Base-by-base conservation (phyloP, 148 eudicot genomes). In the Nyssa sinensis region DNA sequence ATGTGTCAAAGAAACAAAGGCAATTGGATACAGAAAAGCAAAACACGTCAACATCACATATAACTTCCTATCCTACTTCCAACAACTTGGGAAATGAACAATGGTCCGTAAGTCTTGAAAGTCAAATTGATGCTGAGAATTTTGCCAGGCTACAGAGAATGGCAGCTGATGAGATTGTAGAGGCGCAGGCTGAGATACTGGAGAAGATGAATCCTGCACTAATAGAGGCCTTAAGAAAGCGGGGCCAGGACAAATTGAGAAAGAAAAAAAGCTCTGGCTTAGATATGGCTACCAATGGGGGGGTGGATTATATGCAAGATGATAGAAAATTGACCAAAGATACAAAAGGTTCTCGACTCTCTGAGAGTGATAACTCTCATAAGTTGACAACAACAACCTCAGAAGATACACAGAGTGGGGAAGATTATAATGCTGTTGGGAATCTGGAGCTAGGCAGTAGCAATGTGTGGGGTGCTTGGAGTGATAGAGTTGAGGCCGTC, bases 71-170 rank as follows among this genome's bases (percentile, higher is more conserved):
- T 33, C 64, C 32, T 75, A 66, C 60, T 49, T 62, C 73, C 69
- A 61, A 14, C 47, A 62, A 53, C 67, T 23, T 66, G 37, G 65
- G 39, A 67, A 39, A 33, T 69, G 84, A 69, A 66, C 70, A 75
- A 67, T 80, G 79, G n/a, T 39, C 77, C 53, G 58, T 31, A 67
- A 82, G 86, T 81, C 81, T 95, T 66, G 89, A 84, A 81, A 78
- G 86, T 78, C 86, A 94, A 76, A 94, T 94, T 76, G 97, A 95
- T 84, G 85, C 86, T 73, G 99, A 95, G 81, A 95, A 93, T 82
- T 88, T 87, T 71, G 90, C 84, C 53, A 78, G 81, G 34, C 70
- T 95, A 67, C 81, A 81, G 64, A 77, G 64, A 53, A 93, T 95
- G 99, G 90, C 99, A 63, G 71, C 85, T 64, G 94, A 89, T 73